Base-by-base conservation (phyloP, 331 rosid species). In the Saraca asoca region DNA sequence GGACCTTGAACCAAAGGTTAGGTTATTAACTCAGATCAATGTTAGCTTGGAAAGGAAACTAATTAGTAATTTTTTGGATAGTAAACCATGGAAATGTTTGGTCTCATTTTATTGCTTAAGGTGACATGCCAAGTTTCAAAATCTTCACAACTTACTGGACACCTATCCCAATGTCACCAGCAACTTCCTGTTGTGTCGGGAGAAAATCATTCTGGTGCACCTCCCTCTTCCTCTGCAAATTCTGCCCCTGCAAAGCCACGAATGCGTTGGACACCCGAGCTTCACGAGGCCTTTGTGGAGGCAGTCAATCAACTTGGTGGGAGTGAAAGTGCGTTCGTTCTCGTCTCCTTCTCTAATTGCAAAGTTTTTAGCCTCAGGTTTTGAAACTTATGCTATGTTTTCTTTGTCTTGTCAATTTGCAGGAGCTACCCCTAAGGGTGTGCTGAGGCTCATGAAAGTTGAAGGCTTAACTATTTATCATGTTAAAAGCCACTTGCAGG, bases 251-350 rank as follows among this genome's bases (percentile, higher is more conserved):
- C 92, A 56, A 94, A 94, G 75, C 84, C 95, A 7, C 95, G 99
- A 62, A 94, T 94, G 99, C 99, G 99, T 52, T 94, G 99, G 99
- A 90, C 99, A 19, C 99, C 97, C 7, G 97, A 94, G 77, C 96
- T 94, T 76, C 99, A 94, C 62, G 99, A 88, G 69, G 89, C 96
- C 75, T 94, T 94, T 83, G 96, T 94, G 71, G 99, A 94, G 73
- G 97, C 99, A 81, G 95, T 94, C 63, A 90, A 42, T 82, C 85
- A 86, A 79, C 97, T 94, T 69, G 99, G 99, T 52, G 99, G 97
- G 58, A 83, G 97, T 88, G 99, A 94, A 90, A 88, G 99, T 94
- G 84, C 42, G 92, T 72, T 71, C 14, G 5, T 11, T 63, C 41
- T 58, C 29, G 72, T 54, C 71, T 59, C 68, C n/a, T n/a, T 51